Evolutionary conservation across 352 stramenopile genomes (phyloP), one percentile per base, ranked within the genome.

Genomic region (Pythium insidiosum): DNA sequence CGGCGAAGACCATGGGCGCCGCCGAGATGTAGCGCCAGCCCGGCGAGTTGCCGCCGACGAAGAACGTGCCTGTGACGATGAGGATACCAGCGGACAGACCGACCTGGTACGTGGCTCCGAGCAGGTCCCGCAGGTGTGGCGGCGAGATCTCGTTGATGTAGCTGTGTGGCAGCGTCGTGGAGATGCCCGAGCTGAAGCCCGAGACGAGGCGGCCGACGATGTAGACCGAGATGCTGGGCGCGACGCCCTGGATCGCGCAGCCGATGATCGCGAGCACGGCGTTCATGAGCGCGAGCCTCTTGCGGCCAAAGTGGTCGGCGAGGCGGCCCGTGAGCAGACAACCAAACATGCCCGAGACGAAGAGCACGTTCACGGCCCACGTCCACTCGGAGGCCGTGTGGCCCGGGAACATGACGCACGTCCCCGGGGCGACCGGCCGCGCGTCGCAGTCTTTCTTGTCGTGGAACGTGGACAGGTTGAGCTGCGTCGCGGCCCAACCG

Each of bases 391-490:
- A 49, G 6, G 61, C 52, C 0, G 73, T 63, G 47, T 84, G 73
- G 2, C 66, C 66, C 15, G 73, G 63, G 43, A 85, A 84, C 56
- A 82, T 71, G 21, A 82, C 45, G 45, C 70, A 82, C n/a, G 57
- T 70, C 30, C 57, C 66, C 11, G 39, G 18, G 6, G 35, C 44
- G 1, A 82, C 59, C 6, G 68, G 72, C 15, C 54, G 61, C 1
- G 61, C 67, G 25, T 66, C 40, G 30, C 72, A 84, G 28, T 56
- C 56, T 9, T 41, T 40, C 15, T 56, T 61, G 43, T 73, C 53
- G 43, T 70, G 61, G 38, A 75, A 82, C 19, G 68, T 58, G 1
- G 60, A 61, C 23, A 74, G 31, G 31, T 79, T 81, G 34, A 82
- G 47, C 45, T 84, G 66, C 16, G 67, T 70, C 4, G 69, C 60